Conservation (phyloP, 75 land plant genomes). For the Chamaecyparis obtusa region DNA sequence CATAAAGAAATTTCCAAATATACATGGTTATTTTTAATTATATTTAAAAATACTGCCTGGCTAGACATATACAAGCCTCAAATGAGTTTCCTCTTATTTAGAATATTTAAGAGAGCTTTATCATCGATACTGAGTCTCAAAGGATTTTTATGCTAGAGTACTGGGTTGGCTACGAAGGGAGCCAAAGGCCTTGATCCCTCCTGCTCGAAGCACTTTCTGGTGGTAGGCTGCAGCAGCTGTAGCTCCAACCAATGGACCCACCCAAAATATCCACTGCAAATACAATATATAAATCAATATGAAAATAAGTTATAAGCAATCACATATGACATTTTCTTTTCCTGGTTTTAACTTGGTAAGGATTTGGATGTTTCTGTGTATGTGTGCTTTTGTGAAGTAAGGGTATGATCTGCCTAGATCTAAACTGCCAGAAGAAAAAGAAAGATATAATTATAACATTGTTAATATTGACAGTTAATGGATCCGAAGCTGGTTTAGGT, state of each 20-base stretch:
- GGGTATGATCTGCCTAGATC: no score
- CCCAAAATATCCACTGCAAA: conserved; percentile 67
- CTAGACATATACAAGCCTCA: background rate
- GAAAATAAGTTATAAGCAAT: no score
- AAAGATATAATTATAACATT: no score
- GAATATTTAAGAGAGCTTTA: background rate
- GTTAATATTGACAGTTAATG: no score
- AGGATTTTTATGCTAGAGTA: background rate
- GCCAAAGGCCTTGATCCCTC: conserved; percentile 10
- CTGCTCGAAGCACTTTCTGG: conserved; percentile 28
- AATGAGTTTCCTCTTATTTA: background rate
- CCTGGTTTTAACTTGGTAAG: no score
- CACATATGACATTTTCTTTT: no score
- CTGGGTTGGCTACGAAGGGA: conserved; percentile 22
- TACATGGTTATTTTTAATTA: background rate
- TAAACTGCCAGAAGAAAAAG: no score
- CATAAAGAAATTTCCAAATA: background rate
- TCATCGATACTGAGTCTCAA: background rate
- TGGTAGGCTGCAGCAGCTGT: conserved; percentile 58
- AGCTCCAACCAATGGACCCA: conserved; percentile 46
- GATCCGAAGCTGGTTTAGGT: no score
- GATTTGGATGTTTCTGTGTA: background rate
- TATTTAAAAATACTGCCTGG: background rate
- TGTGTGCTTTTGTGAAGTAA: no score
- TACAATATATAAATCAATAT: background rate